These are phyloP conservation scores for Botryobasidium botryosum DNA, from an alignment of 768 basidiomycete species.

Conservation along the genomic window DNA sequence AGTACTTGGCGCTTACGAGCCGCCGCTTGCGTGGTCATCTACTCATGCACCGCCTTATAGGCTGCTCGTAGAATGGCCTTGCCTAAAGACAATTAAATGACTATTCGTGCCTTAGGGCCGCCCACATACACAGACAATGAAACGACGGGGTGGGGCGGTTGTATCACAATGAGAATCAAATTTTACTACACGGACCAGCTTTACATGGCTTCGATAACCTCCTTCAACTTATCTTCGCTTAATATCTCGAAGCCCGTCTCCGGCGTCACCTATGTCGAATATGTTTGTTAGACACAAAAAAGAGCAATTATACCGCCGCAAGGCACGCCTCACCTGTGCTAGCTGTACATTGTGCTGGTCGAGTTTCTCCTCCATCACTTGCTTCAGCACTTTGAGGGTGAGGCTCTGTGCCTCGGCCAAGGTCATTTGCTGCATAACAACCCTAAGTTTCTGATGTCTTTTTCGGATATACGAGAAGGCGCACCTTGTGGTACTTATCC, in stretches of 20 bases:
- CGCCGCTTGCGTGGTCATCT: no score
- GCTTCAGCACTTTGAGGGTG: constrained; percentile 80
- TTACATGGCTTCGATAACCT: constrained; percentile 55
- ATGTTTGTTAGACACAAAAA: neutral
- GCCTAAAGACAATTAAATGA: no score
- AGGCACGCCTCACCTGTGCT: constrained; percentile 50
- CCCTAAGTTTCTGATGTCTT: no score
- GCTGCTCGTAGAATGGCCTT: no score
- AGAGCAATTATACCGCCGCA: neutral
- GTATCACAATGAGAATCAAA: no score
- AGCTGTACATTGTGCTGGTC: constrained; percentile 98
- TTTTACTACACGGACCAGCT: no score
- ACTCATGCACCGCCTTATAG: no score
- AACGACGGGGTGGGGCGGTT: no score
- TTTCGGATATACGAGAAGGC: constrained; percentile 10
- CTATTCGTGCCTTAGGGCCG: no score
- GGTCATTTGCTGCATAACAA: constrained; percentile 88
- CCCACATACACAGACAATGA: no score
- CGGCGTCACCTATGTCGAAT: constrained; percentile 46
- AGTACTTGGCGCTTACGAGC: no score
- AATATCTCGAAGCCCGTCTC: constrained; percentile 80
- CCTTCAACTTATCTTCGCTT: constrained; percentile 62
- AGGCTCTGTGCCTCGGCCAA: constrained; percentile 74
- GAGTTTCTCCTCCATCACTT: constrained; percentile 99
- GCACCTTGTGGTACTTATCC: constrained; percentile 89